Percentiles rank a stretch among this genome's conserved stretches.
Evolutionary conservation across 2,329 filamentous ascomycete genomes (phyloP).

Genomic region (Diplocarpon mali): DNA sequence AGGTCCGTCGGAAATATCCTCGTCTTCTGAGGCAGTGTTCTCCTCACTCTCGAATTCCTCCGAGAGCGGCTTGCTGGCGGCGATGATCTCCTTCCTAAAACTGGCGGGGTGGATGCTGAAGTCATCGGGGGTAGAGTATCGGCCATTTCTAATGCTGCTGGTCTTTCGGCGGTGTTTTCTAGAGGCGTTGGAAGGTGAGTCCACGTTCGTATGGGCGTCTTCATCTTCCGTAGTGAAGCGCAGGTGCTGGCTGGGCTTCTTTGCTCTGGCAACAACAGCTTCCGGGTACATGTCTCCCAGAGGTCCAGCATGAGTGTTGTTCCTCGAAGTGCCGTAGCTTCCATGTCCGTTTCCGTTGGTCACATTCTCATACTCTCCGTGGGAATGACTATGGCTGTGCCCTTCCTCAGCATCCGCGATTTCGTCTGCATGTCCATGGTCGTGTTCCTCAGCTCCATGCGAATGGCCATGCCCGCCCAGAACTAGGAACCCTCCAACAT

Average conservation of each 20-base stretch:
- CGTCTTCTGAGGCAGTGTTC: constrained; percentile 32
- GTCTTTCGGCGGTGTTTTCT: constrained; percentile 21
- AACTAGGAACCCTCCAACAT: constrained; percentile 77
- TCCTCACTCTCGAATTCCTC: constrained; percentile 47
- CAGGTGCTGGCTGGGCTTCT: constrained; percentile 21
- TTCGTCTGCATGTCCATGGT: constrained; percentile 26
- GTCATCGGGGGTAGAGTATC: constrained; percentile 55
- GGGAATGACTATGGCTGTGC: constrained; percentile 27
- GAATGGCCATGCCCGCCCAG: constrained; percentile 89
- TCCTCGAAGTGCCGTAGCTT: neutral
- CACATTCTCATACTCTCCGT: constrained; percentile 32
- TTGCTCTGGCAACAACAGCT: constrained; percentile 43
- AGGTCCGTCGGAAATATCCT: constrained; percentile 24
- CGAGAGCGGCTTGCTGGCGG: constrained; percentile 55
- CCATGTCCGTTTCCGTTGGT: constrained; percentile 30
- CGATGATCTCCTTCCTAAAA: constrained; percentile 87
- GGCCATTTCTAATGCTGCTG: constrained; percentile 34
- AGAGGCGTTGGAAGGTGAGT: constrained; percentile 8
- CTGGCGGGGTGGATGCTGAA: constrained; percentile 80
- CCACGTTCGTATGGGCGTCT: constrained; percentile 17
- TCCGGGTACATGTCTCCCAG: constrained; percentile 53
- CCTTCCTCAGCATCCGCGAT: constrained; percentile 24
- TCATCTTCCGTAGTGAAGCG: constrained; percentile 24
- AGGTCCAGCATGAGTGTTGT: constrained; percentile 36
- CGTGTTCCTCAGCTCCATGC: constrained; percentile 48